Evolutionary conservation across 495 filamentous ascomycete genomes (phyloP).

Genomic region (Oleoguttula mirabilis): DNA sequence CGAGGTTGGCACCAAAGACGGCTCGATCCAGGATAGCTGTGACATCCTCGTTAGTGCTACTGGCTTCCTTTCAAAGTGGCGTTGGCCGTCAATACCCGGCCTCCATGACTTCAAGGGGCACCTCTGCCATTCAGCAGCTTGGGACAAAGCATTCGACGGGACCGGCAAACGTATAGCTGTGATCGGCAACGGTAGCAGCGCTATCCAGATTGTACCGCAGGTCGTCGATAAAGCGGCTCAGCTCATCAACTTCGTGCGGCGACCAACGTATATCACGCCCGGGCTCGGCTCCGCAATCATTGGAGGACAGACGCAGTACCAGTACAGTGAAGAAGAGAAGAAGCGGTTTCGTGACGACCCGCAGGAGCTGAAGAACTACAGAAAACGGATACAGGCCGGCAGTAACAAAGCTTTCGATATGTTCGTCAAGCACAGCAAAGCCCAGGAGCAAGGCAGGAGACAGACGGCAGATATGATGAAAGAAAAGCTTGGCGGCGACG

Average conservation of each 20-base stretch:
- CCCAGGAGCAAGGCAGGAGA: slow-evolving; percentile 7
- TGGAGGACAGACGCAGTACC: slow-evolving; percentile 9
- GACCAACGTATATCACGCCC: slow-evolving; percentile 13
- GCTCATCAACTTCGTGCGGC: slow-evolving; percentile 8
- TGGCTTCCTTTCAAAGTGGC: slow-evolving; percentile 23
- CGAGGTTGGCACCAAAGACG: slow-evolving; percentile 2
- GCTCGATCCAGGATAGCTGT: slow-evolving; percentile 13
- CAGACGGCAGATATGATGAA: slow-evolving; percentile 28
- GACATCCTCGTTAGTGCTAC: slow-evolving; percentile 28
- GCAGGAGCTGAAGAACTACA: slow-evolving; percentile 11
- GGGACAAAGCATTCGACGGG: slow-evolving; percentile 20
- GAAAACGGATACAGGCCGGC: slow-evolving; percentile 15
- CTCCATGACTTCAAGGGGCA: slow-evolving; percentile 24
- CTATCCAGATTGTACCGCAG: slow-evolving; percentile 23
- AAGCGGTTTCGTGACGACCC: slow-evolving; percentile 12
- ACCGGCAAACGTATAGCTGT: slow-evolving; percentile 21
- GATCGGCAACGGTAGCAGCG: slow-evolving; percentile 23
- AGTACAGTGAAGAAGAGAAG: slow-evolving; percentile 14
- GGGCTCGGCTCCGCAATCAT: slow-evolving; percentile 10
- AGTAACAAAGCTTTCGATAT: slow-evolving; percentile 19
- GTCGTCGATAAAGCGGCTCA: slow-evolving; percentile 10
- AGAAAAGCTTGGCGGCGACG: slow-evolving; percentile 30
- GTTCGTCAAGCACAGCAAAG: slow-evolving; percentile 12
- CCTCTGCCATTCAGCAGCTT: slow-evolving; percentile 17
- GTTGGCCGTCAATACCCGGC: slow-evolving; percentile 21